phyloP scores from a whole-genome alignment of 352 stramenopile genomes.

The Halophytophthora batemanensis region DNA sequence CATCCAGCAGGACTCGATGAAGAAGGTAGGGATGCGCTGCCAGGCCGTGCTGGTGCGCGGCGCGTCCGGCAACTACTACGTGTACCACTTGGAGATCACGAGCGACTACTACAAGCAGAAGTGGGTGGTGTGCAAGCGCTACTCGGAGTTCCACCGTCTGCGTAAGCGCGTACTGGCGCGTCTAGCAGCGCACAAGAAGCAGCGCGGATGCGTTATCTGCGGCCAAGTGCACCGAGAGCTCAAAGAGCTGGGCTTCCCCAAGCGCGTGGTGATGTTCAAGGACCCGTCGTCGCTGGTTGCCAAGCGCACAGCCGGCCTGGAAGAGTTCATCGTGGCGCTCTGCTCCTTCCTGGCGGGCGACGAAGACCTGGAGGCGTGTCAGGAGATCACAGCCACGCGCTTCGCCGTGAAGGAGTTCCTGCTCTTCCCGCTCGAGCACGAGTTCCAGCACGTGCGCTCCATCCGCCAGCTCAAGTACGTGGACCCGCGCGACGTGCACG shows the following conservation, averaged over 20 bases:
- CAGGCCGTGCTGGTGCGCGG: conserved; percentile 76
- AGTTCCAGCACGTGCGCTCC: conserved; percentile 75
- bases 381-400: conserved; percentile 60
- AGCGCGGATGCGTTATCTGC: conserved; percentile 47
- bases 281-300: conserved; percentile 57
- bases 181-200: conserved; percentile 59
- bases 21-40: conserved; percentile 63
- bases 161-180: conserved; percentile 68
- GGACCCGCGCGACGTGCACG: conserved; percentile 72
- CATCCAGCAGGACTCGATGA: conserved; percentile 80
- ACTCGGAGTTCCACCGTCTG: conserved; percentile 83
- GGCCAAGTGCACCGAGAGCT: conserved; percentile 52
- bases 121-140: conserved; percentile 87
- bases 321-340: conserved; percentile 76
- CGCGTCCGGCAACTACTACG: conserved; percentile 75
- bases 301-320: conserved; percentile 58
- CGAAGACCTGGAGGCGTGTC: conserved; percentile 52
- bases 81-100: conserved; percentile 85
- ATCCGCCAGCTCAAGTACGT: conserved; percentile 85
- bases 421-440: conserved; percentile 79
- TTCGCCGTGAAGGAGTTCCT: conserved; percentile 83
- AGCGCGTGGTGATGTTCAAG: conserved; percentile 74
- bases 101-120: conserved; percentile 89
- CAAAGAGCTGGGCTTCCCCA: conserved; percentile 70
- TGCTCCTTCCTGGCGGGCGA: conserved; percentile 64